Base-by-base conservation (phyloP, 2,329 filamentous ascomycete genomes). In the Myriosclerotinia curreyana region DNA sequence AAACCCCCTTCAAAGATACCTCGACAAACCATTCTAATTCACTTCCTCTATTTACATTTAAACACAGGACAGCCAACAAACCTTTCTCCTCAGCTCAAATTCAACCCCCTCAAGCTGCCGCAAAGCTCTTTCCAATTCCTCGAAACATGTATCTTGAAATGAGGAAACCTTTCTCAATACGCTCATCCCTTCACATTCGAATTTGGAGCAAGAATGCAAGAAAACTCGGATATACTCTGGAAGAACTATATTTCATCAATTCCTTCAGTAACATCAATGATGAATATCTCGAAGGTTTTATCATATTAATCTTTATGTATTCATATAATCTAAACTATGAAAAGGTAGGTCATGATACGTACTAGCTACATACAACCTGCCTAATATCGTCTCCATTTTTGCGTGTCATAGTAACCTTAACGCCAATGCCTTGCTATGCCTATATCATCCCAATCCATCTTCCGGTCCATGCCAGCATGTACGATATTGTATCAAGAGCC, bases 401-500 rank as follows among this genome's bases (percentile, higher is more conserved):
- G 31, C 31, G 11, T 38, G 25, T 38, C 40, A 22, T 46, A 17
- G 31, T 9, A 59, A 48, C 42, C 55, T 48, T 38, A 59, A 59
- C 55, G 55, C 55, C 55, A 59, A 59, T 48, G 14, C 55, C 55
- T 55, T 61, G 36, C 59, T 61, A 62, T 62, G 52, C 48, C 58
- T 28, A 46, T 17, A 46, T 34, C n/a, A 20, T 17, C 28, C 28
- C 31, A 48, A 48, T 17, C 14, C 14, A 48, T 22, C 28, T 22
- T 34, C 15, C 42, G 28, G n/a, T 1, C 20, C 28, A 25, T 14
- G 14, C 25, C 14, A 48, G n/a, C 31, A 36, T 25, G 14, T 25
- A 17, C 36, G 44, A 25, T 11, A 25, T 0, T n/a, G 11, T 25
- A 59, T 68, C 53, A 70, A 65, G 69, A 67, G 34, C 70, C 70